Conservation (phyloP, 1,284 basidiomycete genomes). For the Lentinus polychrous region DNA sequence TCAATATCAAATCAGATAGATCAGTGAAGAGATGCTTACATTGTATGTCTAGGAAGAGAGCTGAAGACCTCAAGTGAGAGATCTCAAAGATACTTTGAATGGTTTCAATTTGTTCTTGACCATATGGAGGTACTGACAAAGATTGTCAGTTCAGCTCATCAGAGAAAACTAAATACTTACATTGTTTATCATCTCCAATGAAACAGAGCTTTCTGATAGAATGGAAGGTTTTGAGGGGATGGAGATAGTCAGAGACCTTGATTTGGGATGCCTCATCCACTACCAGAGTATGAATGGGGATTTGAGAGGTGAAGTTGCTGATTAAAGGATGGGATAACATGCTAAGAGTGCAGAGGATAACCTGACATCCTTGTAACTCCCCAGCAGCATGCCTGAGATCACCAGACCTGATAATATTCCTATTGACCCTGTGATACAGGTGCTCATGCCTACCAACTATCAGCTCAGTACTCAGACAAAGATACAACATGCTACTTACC, state of each 20-base stretch:
- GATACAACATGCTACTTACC: constrained; percentile 33
- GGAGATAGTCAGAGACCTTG: constrained; percentile 44
- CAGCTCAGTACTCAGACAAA: constrained; percentile 3
- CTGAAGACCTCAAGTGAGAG: constrained; percentile 27
- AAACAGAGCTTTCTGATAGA: constrained; percentile 56
- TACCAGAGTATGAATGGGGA: constrained; percentile 30
- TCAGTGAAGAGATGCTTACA: constrained; percentile 26
- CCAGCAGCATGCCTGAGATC: constrained; percentile 1
- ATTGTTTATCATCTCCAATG: constrained; percentile 72
- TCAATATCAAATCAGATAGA: constrained; percentile 2
- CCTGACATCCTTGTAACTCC: constrained; percentile 33
- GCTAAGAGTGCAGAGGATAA: constrained; percentile 64
- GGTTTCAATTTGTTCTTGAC: constrained; percentile 32
- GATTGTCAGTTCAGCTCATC: neutral
- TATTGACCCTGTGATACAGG: constrained; percentile 41
- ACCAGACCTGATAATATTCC: constrained; percentile 45
- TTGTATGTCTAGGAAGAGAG: constrained; percentile 33
- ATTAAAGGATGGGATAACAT: constrained; percentile 50
- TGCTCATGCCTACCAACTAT: constrained; percentile 59
- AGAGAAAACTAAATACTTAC: constrained; percentile 32
- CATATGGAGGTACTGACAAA: constrained; percentile 40
- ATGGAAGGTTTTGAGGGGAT: constrained; percentile 39
- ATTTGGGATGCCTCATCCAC: constrained; percentile 42
- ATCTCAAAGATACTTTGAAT: constrained; percentile 42
- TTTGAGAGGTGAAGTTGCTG: constrained; percentile 23